Percentiles rank a stretch among this genome's conserved stretches.
phyloP scores from a whole-genome alignment of 192 early-diverging fungal genomes.

The Coemansia sp. region DNA sequence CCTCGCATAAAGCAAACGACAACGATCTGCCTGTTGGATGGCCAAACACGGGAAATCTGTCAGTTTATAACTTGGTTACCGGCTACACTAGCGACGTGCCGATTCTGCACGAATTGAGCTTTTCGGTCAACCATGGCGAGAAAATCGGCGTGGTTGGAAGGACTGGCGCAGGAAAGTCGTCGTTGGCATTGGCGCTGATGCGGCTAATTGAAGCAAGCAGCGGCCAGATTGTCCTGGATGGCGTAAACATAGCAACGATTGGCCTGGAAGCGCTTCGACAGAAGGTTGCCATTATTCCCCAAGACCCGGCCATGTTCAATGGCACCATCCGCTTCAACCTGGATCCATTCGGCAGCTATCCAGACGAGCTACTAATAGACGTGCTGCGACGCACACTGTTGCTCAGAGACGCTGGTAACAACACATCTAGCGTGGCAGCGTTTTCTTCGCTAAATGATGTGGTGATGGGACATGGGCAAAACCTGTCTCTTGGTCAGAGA shows the following conservation, averaged over 20 bases:
- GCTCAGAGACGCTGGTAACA: slow-evolving; percentile 3
- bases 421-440: neutral
- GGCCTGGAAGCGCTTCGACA: slow-evolving; percentile 70
- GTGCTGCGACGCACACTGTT: slow-evolving; percentile 23
- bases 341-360: slow-evolving; percentile 77
- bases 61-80: slow-evolving; percentile 62
- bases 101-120: slow-evolving; percentile 66
- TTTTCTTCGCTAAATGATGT: slow-evolving; percentile 13
- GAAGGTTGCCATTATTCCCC: slow-evolving; percentile 79
- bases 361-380: slow-evolving; percentile 39
- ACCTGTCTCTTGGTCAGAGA: slow-evolving; percentile 73
- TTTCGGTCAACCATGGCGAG: slow-evolving; percentile 63
- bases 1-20: slow-evolving; percentile 52
- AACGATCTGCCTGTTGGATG: slow-evolving; percentile 54
- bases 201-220: slow-evolving; percentile 65
- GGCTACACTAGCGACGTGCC: slow-evolving; percentile 60
- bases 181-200: slow-evolving; percentile 65
- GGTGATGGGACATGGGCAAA: slow-evolving; percentile 65
- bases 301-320: slow-evolving; percentile 75
- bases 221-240: slow-evolving; percentile 71
- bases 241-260: slow-evolving; percentile 67
- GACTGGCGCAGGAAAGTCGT: slow-evolving; percentile 77
- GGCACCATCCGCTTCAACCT: slow-evolving; percentile 80
- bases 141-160: slow-evolving; percentile 89
- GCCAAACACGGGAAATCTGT: slow-evolving; percentile 69